phyloP scores from a whole-genome alignment of 148 eudicot species.

The Spergularia marina region DNA sequence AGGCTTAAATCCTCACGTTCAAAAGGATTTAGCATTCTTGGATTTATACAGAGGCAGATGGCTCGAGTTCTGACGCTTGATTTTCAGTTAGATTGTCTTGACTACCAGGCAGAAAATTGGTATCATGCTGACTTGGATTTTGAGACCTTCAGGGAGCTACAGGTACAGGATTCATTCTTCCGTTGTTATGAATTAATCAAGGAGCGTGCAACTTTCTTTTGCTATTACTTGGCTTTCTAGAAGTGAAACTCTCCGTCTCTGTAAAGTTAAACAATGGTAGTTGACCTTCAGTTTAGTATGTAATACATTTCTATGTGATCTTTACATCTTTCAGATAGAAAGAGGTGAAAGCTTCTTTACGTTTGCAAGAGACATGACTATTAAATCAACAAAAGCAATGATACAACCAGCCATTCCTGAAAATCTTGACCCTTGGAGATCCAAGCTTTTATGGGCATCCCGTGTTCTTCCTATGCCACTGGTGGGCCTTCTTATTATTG shows the following conservation, averaged over 20 bases:
- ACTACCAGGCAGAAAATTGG: slow-evolving; percentile 89
- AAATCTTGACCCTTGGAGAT: slow-evolving; percentile 85
- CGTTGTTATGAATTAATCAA: not conserved
- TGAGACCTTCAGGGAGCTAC: slow-evolving; percentile 89
- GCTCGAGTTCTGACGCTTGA: slow-evolving; percentile 75
- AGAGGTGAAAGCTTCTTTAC: slow-evolving; percentile 90
- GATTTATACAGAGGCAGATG: slow-evolving; percentile 92
- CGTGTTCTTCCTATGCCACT: slow-evolving; percentile 97
- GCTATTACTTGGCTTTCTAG: slow-evolving; percentile 3
- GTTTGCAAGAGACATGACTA: slow-evolving; percentile 94
- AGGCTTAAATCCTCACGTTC: slow-evolving; percentile 52
- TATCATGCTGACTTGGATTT: slow-evolving; percentile 94
- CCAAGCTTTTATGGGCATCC: slow-evolving; percentile 93
- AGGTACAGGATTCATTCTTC: slow-evolving; percentile 43
- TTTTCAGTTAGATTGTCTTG: slow-evolving; percentile 93
- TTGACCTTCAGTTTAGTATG: not conserved
- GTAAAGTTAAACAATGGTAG: not conserved
- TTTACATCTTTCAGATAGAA: slow-evolving; percentile 51
- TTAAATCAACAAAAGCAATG: slow-evolving; percentile 75
- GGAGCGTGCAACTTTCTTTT: not conserved
- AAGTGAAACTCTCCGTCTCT: not conserved
- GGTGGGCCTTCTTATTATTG: slow-evolving; percentile 83
- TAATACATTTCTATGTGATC: slow-evolving; percentile 11
- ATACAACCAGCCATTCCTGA: slow-evolving; percentile 61
- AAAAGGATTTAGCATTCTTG: slow-evolving; percentile 76